Conservation (phyloP, 2,329 filamentous ascomycete genomes). For the Daldinia sp. region DNA sequence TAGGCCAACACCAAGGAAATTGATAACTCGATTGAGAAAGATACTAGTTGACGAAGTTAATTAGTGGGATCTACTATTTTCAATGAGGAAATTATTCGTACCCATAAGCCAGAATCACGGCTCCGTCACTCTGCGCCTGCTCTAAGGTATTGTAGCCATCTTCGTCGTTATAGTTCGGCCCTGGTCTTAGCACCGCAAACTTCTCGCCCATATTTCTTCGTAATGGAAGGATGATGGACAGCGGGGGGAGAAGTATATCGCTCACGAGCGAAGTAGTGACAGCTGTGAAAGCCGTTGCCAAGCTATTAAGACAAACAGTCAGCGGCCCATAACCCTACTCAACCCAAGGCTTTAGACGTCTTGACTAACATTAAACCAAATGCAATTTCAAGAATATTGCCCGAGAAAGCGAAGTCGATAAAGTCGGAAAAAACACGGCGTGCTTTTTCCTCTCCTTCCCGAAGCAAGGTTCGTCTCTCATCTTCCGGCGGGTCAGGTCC, state of each 20-base stretch:
- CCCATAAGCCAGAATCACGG: conserved; percentile 79
- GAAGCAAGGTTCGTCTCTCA: conserved; percentile 60
- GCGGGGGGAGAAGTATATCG: conserved; percentile 75
- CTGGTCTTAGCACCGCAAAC: conserved; percentile 73
- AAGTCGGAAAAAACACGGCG: conserved; percentile 71
- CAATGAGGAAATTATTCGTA: conserved; percentile 47
- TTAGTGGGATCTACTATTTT: background rate
- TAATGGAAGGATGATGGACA: conserved; percentile 76
- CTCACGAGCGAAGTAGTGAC: conserved; percentile 79
- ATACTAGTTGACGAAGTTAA: conserved; percentile 53
- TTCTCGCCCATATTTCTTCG: conserved; percentile 80
- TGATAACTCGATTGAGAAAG: conserved; percentile 73
- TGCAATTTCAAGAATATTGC: conserved; percentile 81
- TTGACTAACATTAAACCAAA: conserved; percentile 77
- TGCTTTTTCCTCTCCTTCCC: conserved; percentile 61
- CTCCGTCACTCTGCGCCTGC: conserved; percentile 77
- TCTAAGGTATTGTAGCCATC: conserved; percentile 76
- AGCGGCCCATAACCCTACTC: background rate
- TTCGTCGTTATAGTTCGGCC: conserved; percentile 64
- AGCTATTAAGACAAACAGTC: conserved; percentile 56
- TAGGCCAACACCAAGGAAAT: conserved; percentile 74
- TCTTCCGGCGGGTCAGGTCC: conserved; percentile 36
- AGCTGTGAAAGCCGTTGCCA: conserved; percentile 77
- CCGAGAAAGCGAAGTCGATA: conserved; percentile 78
- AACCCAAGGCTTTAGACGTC: background rate